Percentiles rank a stretch among this genome's conserved stretches.
These are phyloP conservation scores for Artemisia argyi DNA, from an alignment of 129 eudicot species.

Conservation along the genomic window DNA sequence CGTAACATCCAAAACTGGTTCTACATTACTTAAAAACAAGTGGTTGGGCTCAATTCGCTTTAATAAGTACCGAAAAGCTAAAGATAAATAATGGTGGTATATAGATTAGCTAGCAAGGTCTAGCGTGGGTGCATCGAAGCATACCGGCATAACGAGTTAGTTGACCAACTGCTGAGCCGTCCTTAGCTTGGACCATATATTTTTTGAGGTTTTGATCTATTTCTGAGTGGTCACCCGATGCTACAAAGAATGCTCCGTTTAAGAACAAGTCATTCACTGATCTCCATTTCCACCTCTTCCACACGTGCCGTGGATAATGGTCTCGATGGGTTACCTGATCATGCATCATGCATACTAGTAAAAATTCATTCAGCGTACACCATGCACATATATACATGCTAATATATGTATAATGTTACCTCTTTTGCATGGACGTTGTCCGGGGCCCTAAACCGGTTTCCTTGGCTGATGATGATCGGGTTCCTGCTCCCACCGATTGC, in stretches of 20 bases:
- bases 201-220: conserved; percentile 16
- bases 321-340: conserved; percentile 77
- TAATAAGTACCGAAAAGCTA: too few relatives aligned
- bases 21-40: too few relatives aligned
- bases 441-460: conserved; percentile 77
- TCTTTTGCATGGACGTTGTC: conserved; percentile 52
- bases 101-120: conserved; percentile 47
- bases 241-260: conserved; percentile 69
- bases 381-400: too few relatives aligned
- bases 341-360: background rate
- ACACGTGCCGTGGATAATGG: conserved; percentile 38
- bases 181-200: conserved; percentile 49
- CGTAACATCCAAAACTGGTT: too few relatives aligned
- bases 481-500: conserved; percentile 84
- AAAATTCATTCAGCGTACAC: background rate
- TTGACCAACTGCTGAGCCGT: conserved; percentile 48
- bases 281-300: conserved; percentile 87
- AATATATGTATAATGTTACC: conserved; percentile 27
- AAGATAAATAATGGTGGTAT: background rate
- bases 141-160: conserved; percentile 68
- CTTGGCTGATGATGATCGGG: conserved; percentile 91
- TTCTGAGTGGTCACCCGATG: conserved; percentile 48
- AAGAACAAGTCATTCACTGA: conserved; percentile 58
- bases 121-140: conserved; percentile 34
- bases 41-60: too few relatives aligned